Base-by-base conservation (phyloP, 441 rosid species). In the Omphalea diandra region DNA sequence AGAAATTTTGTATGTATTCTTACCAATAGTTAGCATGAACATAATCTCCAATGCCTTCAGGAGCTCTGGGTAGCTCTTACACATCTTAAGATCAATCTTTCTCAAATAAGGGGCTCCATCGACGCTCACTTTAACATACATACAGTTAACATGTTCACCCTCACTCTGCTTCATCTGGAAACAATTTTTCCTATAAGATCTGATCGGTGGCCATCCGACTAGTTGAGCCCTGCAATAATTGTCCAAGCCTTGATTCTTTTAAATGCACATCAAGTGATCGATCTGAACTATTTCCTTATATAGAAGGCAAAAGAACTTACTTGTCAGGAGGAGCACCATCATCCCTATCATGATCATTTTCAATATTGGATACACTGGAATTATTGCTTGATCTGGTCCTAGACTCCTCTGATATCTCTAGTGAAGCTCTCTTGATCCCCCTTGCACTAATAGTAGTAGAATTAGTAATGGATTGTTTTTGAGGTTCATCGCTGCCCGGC, bases 131-230 rank as follows among this genome's bases (percentile, higher is more conserved):
- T 93, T 89, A 73, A 89, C 85, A 26, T 76, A 87, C 32, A 84
- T 83, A 46, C 89, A 88, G 29, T 66, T 46, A 27, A 76, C 72
- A n/a, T n/a, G n/a, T 70, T 86, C 88, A 35, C 75, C 53, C 66
- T 86, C 90, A 4, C 40, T 73, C 66, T 82, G 83, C 87, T 82
- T 81, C 4, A 78, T 44, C 38, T 83, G 90, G 56, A 86, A 43
- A 71, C 65, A 82, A 56, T 74, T 91, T 75, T 89, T 89, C 50
- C 90, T 72, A 76, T 84, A 82, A 12, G 96, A 85, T 71, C 89
- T 75, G 65, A 93, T 75, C 0, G 98, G 97, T 3, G 98, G 98
- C 98, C 97, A 93, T 41, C 98, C 98, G 31, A 93, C 88, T 64
- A 90, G 74, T 54, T 89, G 97, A 67, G 86, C 86, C 80, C 97